These are phyloP conservation scores for Beauveria sp. DNA, from an alignment of 2,329 filamentous ascomycete species.

Conservation along the genomic window DNA sequence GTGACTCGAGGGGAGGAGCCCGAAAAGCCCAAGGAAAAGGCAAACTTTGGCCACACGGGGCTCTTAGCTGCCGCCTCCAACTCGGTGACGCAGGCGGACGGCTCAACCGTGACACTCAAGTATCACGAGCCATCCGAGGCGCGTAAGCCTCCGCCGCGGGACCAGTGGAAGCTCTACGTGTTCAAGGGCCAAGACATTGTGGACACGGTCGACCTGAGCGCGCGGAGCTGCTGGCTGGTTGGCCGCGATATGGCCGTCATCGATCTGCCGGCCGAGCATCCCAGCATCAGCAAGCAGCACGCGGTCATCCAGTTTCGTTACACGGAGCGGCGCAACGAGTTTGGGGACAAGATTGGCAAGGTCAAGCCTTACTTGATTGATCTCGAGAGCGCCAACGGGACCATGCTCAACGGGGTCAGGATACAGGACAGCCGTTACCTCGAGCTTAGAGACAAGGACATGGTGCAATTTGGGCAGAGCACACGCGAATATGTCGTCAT, in stretches of 20 bases:
- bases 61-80: constrained; percentile 85
- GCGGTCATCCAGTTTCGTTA: constrained; percentile 90
- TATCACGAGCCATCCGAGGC: constrained; percentile 95
- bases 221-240: constrained; percentile 82
- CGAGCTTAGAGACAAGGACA: constrained; percentile 81
- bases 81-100: constrained; percentile 60
- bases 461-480: constrained; percentile 81
- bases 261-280: constrained; percentile 79
- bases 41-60: constrained; percentile 77
- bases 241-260: constrained; percentile 75
- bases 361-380: constrained; percentile 89
- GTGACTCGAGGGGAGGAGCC: constrained; percentile 36
- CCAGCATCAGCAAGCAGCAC: constrained; percentile 91
- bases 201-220: constrained; percentile 70
- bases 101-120: constrained; percentile 74
- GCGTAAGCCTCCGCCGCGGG: constrained; percentile 71
- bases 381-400: constrained; percentile 88
- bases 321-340: constrained; percentile 76
- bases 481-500: constrained; percentile 94
- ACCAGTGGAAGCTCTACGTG: constrained; percentile 83
- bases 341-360: constrained; percentile 70
- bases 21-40: constrained; percentile 68
- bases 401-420: constrained; percentile 66
- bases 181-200: constrained; percentile 80
- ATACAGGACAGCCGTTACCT: constrained; percentile 73